These are phyloP conservation scores for Backusella liffmaniae DNA, from an alignment of 192 early-diverging fungal species.

Conservation along the genomic window DNA sequence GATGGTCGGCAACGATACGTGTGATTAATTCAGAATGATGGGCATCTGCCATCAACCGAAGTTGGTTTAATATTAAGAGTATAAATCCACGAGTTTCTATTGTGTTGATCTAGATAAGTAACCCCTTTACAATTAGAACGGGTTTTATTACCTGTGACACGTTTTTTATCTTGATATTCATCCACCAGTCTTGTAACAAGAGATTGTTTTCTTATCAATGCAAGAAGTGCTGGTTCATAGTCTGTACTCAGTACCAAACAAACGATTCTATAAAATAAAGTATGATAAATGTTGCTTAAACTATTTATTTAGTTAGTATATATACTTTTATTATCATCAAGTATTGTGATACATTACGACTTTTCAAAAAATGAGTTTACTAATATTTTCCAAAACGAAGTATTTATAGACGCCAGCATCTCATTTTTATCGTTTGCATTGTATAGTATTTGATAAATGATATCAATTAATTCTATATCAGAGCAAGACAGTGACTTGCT, in stretches of 20 bases:
- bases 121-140: neutral
- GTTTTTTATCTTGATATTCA: conserved; percentile 21
- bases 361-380: conserved; percentile 40
- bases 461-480: conserved; percentile 27
- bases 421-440: conserved; percentile 11
- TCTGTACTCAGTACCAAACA: conserved; percentile 7
- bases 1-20: conserved; percentile 16
- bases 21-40: conserved; percentile 11
- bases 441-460: conserved; percentile 20
- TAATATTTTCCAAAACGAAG: conserved; percentile 32
- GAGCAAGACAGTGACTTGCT: conserved; percentile 16
- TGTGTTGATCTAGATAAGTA: neutral
- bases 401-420: conserved; percentile 20
- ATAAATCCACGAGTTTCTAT: conserved; percentile 30
- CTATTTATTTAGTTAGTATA: neutral
- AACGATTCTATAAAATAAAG: conserved; percentile 31
- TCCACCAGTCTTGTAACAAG: conserved; percentile 29
- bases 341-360: conserved; percentile 3
- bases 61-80: conserved; percentile 30
- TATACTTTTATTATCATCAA: neutral
- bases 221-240: conserved; percentile 17
- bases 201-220: conserved; percentile 26
- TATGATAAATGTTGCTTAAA: conserved; percentile 33
- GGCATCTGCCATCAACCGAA: conserved; percentile 24
- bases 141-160: conserved; percentile 23